These are phyloP conservation scores for Leishmania martiniquensis DNA, from an alignment of 208 protist genomes.

Conservation along the genomic window DNA sequence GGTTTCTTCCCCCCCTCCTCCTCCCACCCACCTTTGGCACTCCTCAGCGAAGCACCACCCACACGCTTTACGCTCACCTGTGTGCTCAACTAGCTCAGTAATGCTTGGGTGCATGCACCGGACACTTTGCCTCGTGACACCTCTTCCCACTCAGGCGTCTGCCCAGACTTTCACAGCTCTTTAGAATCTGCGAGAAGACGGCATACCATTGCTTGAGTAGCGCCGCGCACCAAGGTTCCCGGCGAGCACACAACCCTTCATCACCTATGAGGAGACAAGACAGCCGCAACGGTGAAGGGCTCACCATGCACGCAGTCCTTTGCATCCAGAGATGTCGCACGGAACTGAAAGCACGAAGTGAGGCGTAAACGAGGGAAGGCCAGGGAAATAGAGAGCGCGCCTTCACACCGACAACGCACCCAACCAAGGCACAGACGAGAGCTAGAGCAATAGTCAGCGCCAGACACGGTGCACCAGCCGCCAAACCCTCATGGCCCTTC, in stretches of 20 bases:
- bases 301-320: not conserved
- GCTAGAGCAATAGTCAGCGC: not conserved
- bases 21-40: not conserved
- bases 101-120: not conserved
- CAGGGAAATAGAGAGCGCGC: not conserved
- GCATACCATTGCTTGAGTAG: not conserved
- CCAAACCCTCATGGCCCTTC: not conserved
- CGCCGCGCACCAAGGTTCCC: not conserved
- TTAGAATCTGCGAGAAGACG: not conserved
- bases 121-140: not conserved
- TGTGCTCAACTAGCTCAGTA: not conserved
- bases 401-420: not conserved
- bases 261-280: not conserved
- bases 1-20: not conserved
- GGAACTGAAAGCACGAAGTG: not conserved
- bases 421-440: not conserved
- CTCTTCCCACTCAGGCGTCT: not conserved
- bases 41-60: not conserved
- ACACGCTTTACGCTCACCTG: not conserved
- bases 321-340: not conserved
- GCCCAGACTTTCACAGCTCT: not conserved
- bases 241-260: not conserved
- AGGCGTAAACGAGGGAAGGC: constrained; percentile 10
- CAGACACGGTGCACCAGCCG: not conserved
- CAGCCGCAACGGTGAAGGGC: not conserved